Base-by-base conservation (phyloP, 2,329 filamentous ascomycete genomes). In the Apiospora malaysiana region DNA sequence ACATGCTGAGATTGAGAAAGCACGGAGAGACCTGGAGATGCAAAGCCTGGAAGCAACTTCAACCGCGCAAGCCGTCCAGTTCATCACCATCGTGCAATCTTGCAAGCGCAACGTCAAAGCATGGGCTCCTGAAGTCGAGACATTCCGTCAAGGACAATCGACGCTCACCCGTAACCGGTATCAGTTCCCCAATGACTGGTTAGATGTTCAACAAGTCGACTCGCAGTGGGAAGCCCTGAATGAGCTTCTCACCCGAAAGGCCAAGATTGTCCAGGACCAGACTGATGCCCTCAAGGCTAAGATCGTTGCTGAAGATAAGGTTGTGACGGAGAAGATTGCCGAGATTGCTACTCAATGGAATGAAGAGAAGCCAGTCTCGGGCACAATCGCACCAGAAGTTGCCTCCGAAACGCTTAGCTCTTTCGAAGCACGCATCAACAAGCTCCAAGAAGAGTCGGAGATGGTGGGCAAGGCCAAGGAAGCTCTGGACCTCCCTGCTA, bases 381-480 rank as follows among this genome's bases (percentile, higher is more conserved):
- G 96, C 40, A 96, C 93, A 1, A 97, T 97, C 74, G 92, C 94
- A 45, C 95, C 96, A 0, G 93, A 96, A 63, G 90, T 95, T 76
- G 96, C 96, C 12, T 96, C 94, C 42, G 89, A 90, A 46, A 96
- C 94, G 0, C 86, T 99, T 67, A 89, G 87, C 74, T 90, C 89
- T 18, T 99, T 98, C 78, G 95, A 98, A 79, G 86, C 88, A 43
- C 93, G 93, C 68, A 94, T 99, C 74, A 94, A 93, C 51, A 91
- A 91, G 77, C 87, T 99, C 32, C 93, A 95, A 77, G 91, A 92
- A 56, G 95, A 99, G 79, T 93, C 93, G 37, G 92, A 96, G 71
- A 97, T 97, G 90, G 94, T 99, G 18, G 92, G 93, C 7, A 97
- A 94, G 81, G 97, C 97, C 2, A 99, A 98, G 82, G 96, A 99